Percentiles rank a stretch among this genome's conserved stretches.
phyloP scores from a whole-genome alignment of 352 stramenopile genomes.

The Phytopythium helicoides region DNA sequence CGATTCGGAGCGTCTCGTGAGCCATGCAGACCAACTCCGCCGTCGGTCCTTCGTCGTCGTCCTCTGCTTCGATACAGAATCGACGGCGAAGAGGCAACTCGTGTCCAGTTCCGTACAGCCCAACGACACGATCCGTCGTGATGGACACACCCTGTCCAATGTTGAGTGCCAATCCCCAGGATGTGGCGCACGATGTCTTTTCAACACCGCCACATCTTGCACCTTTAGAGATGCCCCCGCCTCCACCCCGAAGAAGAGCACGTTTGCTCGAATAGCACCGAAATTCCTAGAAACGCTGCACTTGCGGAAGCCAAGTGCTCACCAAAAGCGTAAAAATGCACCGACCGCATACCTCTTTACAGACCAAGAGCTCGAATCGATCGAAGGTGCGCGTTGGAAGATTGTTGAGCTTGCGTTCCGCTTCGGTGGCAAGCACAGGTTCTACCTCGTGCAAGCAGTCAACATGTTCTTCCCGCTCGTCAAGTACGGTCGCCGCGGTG shows the following conservation, averaged over 20 bases:
- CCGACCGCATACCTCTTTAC: conserved; percentile 61
- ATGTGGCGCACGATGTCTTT: background rate
- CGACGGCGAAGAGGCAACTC: conserved; percentile 60
- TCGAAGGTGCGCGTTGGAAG: conserved; percentile 83
- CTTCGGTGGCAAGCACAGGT: conserved; percentile 80
- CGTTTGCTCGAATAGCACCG: conserved; percentile 56
- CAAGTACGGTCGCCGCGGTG: conserved; percentile 78
- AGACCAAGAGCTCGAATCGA: conserved; percentile 73
- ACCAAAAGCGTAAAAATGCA: conserved; percentile 40
- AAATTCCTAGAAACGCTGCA: conserved; percentile 53
- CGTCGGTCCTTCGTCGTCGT: conserved; percentile 22
- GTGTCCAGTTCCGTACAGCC: conserved; percentile 43
- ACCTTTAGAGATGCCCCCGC: background rate
- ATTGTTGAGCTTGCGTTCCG: conserved; percentile 85
- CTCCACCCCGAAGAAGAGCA: conserved; percentile 27
- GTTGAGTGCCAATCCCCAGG: conserved; percentile 2
- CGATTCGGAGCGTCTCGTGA: conserved; percentile 39
- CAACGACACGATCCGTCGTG: background rate
- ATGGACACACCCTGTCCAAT: conserved; percentile 4
- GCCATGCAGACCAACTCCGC: conserved; percentile 13
- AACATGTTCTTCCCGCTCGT: conserved; percentile 84
- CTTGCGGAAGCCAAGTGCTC: conserved; percentile 33
- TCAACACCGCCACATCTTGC: background rate
- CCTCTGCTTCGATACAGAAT: conserved; percentile 4
- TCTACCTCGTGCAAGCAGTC: conserved; percentile 83